phyloP scores from a whole-genome alignment of 306 rosid genomes.

The Lotus japonicus region DNA sequence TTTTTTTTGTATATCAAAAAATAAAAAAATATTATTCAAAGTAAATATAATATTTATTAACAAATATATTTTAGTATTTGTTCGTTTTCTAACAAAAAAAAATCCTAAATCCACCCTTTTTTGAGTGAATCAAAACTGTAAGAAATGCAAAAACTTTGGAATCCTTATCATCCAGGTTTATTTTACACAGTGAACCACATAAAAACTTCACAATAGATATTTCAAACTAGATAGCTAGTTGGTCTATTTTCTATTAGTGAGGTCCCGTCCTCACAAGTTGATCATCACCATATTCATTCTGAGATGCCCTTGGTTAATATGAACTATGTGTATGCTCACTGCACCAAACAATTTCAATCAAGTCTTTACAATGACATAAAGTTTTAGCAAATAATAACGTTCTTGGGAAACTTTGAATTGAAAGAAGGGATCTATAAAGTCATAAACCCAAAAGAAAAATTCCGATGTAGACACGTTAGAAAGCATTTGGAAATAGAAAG shows the following conservation, averaged over 20 bases:
- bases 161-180: conserved; percentile 23
- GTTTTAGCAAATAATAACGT: conserved; percentile 7
- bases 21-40: too few species aligned
- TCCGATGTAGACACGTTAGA: conserved; percentile 7
- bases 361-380: neutral
- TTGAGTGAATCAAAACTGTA: too few species aligned
- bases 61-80: too few species aligned
- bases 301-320: neutral
- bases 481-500: neutral
- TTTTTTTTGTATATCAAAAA: too few species aligned
- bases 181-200: neutral
- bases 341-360: conserved; percentile 11
- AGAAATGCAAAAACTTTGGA: neutral
- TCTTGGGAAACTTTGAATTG: neutral
- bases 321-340: neutral
- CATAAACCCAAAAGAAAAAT: conserved; percentile 20
- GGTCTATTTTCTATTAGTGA: neutral
- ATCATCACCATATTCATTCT: conserved; percentile 3
- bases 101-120: too few species aligned
- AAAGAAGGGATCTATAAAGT: neutral
- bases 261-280: conserved; percentile 46
- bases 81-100: too few species aligned
- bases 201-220: neutral
- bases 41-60: too few species aligned
- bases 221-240: neutral